phyloP scores from a whole-genome alignment of 257 asterid genomes.

The Solanum ahanhuiri region DNA sequence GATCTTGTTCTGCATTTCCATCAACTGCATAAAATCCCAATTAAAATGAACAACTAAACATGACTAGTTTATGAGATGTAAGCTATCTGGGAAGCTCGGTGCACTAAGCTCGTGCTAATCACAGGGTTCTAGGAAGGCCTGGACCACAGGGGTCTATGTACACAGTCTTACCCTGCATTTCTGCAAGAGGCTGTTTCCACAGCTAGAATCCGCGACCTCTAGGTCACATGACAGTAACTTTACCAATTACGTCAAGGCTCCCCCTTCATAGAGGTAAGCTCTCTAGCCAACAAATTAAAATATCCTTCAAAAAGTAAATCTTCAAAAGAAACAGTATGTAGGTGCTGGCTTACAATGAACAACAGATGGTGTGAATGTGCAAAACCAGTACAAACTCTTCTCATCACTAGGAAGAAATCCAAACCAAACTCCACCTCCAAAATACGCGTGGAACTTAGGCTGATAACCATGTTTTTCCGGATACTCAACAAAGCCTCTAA shows the following conservation, averaged over 20 bases:
- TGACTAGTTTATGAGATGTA: no score
- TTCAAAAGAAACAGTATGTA: not conserved
- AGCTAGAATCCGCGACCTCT: not conserved
- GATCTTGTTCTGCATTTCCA: no score
- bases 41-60: no score
- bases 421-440: constrained; percentile 57
- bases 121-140: not conserved
- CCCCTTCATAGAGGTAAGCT: not conserved
- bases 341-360: constrained; percentile 32
- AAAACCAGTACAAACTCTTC: constrained; percentile 62
- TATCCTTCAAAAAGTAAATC: not conserved
- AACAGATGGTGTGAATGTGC: constrained; percentile 39
- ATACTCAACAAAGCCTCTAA: constrained; percentile 56
- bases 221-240: not conserved
- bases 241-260: not conserved
- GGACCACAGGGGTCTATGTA: not conserved
- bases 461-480: constrained; percentile 50
- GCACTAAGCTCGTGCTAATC: no score
- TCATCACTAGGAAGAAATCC: constrained; percentile 56
- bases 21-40: no score
- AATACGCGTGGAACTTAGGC: constrained; percentile 34
- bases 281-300: not conserved
- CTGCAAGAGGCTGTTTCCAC: not conserved
- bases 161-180: not conserved
- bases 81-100: no score